Conservation (phyloP, 208 protist genomes). For the Leishmania tarentolae region DNA sequence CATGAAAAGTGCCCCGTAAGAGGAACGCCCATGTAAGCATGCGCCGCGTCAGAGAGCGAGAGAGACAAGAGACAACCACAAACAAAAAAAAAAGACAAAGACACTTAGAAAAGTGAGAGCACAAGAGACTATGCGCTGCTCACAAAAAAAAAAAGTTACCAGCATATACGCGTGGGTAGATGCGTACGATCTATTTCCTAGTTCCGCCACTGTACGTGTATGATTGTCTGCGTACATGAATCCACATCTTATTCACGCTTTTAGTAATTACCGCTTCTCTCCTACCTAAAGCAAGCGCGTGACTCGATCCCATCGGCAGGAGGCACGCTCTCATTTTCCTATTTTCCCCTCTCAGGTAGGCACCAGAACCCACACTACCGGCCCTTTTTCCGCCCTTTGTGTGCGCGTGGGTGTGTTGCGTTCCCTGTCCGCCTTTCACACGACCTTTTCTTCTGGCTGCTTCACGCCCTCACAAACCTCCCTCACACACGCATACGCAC, state of each 20-base stretch:
- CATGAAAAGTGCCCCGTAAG: not conserved
- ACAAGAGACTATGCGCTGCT: not conserved
- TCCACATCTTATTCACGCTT: not conserved
- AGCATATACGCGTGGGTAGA: not conserved
- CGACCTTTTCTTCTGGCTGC: not conserved
- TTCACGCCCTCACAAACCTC: not conserved
- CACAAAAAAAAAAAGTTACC: not conserved
- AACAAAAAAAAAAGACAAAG: not conserved
- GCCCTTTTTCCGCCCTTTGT: not conserved
- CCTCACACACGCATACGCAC: not conserved
- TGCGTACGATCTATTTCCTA: not conserved
- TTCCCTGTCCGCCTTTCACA: not conserved
- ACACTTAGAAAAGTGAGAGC: not conserved
- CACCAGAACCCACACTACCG: not conserved
- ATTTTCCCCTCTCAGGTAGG: not conserved
- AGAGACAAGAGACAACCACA: not conserved
- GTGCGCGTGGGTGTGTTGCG: not conserved
- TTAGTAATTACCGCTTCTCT: not conserved
- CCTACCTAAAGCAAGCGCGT: not conserved
- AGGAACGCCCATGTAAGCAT: not conserved
- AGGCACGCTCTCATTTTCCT: not conserved
- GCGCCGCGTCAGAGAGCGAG: not conserved
- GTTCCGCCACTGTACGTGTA: not conserved
- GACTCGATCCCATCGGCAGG: not conserved
- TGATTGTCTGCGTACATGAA: not conserved